phyloP scores from a whole-genome alignment of 2,329 filamentous ascomycete species.

The Venturia effusa region DNA sequence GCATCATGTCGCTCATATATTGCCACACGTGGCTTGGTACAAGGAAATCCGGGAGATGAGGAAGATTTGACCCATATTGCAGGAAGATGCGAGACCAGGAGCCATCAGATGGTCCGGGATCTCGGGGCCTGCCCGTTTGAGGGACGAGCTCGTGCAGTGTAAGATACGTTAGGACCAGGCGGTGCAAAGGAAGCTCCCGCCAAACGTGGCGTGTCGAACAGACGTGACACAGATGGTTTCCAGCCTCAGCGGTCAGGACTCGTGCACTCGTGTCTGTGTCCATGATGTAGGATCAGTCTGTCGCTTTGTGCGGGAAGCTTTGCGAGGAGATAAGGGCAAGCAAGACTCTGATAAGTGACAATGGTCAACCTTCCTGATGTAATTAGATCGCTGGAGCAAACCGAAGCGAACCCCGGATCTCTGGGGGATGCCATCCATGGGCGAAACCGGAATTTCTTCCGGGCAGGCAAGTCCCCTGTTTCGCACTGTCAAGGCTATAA shows the following conservation, averaged over 20 bases:
- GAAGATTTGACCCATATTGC: background rate
- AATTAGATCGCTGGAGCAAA: background rate
- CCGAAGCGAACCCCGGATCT: background rate
- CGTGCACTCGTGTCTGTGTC: background rate
- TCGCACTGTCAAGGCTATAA: background rate
- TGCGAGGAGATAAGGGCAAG: background rate
- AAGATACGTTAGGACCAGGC: background rate
- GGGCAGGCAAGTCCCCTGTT: background rate
- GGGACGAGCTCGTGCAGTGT: background rate
- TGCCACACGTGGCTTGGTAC: background rate
- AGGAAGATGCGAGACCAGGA: background rate
- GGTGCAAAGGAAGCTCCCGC: background rate
- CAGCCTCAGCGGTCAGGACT: background rate
- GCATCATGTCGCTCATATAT: background rate
- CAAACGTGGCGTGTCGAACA: conserved; percentile 2
- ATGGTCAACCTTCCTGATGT: background rate
- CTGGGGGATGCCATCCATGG: background rate
- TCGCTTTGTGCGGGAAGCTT: background rate
- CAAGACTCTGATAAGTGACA: background rate
- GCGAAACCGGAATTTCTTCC: background rate
- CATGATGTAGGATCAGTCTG: background rate
- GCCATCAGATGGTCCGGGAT: background rate
- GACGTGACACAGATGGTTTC: conserved; percentile 1
- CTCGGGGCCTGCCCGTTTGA: background rate
- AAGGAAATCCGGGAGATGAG: background rate